Conservation (phyloP, 805 yeast species). For the Candida ipomoeae region DNA sequence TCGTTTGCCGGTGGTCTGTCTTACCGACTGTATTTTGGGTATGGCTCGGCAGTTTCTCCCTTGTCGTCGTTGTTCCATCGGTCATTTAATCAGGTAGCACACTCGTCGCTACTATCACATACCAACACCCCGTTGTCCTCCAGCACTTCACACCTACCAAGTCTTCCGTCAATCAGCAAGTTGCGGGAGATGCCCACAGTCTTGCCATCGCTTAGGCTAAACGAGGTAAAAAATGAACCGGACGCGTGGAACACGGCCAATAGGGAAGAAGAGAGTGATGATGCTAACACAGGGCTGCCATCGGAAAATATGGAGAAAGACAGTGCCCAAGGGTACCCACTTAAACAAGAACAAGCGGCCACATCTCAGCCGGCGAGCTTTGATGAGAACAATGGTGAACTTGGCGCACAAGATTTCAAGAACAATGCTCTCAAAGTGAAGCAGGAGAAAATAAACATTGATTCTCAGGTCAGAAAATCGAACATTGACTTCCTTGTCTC, state of each 20-base stretch:
- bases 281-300: background rate
- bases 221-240: background rate
- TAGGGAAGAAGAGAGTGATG: background rate
- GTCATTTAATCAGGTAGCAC: conserved; percentile 23
- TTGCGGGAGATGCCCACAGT: background rate
- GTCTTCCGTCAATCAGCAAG: background rate
- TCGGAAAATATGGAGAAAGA: background rate
- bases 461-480: background rate
- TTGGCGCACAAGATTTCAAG: background rate
- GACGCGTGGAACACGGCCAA: too few species aligned
- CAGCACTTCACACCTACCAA: background rate
- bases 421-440: background rate
- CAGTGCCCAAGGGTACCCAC: background rate
- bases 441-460: background rate
- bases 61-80: conserved; percentile 40
- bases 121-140: background rate
- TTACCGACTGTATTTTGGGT: conserved; percentile 3
- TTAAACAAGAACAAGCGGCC: background rate
- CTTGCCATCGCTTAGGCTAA: background rate
- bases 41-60: conserved; percentile 29
- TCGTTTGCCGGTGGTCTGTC: background rate
- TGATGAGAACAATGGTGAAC: background rate
- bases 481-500: conserved; percentile 4
- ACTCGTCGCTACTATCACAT: conserved; percentile 2
- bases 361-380: background rate